These are phyloP conservation scores for Thermothielavioides terrestris DNA, from an alignment of 495 filamentous ascomycete species.

Conservation along the genomic window DNA sequence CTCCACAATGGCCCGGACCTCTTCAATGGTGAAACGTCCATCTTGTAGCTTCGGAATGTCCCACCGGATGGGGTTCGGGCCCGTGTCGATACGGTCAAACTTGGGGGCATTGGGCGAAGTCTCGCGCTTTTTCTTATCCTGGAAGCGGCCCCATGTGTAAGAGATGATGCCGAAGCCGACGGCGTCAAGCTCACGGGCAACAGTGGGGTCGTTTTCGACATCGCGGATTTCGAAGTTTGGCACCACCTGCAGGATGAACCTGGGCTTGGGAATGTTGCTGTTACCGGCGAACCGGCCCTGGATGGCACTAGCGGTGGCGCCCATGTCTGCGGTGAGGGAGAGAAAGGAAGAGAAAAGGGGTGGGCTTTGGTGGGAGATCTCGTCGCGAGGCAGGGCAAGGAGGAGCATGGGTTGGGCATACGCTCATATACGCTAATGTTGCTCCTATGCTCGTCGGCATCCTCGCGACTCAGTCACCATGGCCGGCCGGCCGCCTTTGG, in stretches of 20 bases:
- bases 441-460: no score
- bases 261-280: neutral
- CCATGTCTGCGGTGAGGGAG: no score
- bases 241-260: neutral
- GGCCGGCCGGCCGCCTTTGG: no score
- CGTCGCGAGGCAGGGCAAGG: no score
- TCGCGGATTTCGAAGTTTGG: neutral
- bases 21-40: neutral
- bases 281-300: neutral
- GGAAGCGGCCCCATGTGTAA: neutral
- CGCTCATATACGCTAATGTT: no score
- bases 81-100: neutral
- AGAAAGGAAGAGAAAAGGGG: no score
- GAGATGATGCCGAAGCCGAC: neutral
- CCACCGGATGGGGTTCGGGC: neutral
- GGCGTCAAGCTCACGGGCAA: neutral
- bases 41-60: neutral
- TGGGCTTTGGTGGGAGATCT: no score
- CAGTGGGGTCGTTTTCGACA: neutral
- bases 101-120: neutral
- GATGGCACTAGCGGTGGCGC: neutral
- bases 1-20: neutral
- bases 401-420: no score
- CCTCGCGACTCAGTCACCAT: no score
- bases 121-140: neutral